Evolutionary conservation across 2,329 filamentous ascomycete species (phyloP), one percentile per base, ranked within the genome.

Genomic region (Microdochium nivale): DNA sequence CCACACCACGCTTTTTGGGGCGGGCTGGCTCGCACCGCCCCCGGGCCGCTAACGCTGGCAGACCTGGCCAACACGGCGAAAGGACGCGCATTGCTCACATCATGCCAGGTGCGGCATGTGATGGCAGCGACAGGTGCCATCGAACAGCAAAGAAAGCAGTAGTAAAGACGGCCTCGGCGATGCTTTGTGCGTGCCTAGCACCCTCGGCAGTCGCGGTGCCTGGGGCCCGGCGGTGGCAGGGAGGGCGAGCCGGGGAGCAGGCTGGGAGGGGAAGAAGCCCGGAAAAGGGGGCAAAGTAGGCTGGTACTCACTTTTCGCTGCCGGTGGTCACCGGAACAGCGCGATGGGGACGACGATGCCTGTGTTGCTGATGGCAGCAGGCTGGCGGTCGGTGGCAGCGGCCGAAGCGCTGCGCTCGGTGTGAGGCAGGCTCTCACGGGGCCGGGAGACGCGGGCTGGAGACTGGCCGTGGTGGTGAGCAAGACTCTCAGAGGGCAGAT

Each of bases 401-500:
- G 70, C 66, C 57, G 70, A 70, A 57, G 73, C 71, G 58, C 69
- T 66, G 59, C 76, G 74, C 63, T 79, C 71, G 59, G 73, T 73
- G 19, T 44, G 40, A 61, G 79, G 78, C 44, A 81, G 67, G 55
- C 70, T 75, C 62, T 83, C 79, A 59, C 79, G 73, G 52, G 73
- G 68, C 55, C 75, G 72, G 49, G 79, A 73, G 61, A 76, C 74
- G 50, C 72, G 70, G 52, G 78, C 77, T 47, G 79, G 79, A 53
- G 78, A 80, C 54, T 81, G 77, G 54, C 79, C 78, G 58, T 80
- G 78, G 56, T 79, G 76, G 63, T 81, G 79, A 56, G 76, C 74
- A 71, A 80, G 76, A 54, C 74, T 79, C 67, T 82, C 79, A 27
- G 78, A 81, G 37, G 79, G 79, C 21, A 83, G 68, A 63, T 82